phyloP scores from a whole-genome alignment of 176 grass and related monocot genomes.

The Neostapfia colusana region DNA sequence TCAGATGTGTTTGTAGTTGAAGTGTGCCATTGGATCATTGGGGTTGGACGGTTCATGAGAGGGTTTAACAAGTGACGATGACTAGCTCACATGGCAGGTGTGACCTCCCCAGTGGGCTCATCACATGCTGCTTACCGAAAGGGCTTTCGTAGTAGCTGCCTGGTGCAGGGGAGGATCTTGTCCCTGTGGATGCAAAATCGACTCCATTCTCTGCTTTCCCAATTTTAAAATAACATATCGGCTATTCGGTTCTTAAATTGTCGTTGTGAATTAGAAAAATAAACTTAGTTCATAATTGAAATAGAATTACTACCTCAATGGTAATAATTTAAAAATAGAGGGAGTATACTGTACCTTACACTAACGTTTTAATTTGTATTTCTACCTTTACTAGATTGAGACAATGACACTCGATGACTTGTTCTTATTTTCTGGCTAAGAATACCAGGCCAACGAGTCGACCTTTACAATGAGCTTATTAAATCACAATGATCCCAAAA shows the following conservation, averaged over 20 bases:
- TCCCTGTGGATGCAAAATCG: slow-evolving; percentile 38
- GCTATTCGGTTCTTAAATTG: not conserved
- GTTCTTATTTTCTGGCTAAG: not conserved
- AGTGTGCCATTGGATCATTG: slow-evolving; percentile 42
- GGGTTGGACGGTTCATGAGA: slow-evolving; percentile 45
- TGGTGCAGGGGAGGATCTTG: slow-evolving; percentile 42
- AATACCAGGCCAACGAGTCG: not conserved
- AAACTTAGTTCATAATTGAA: too few relatives aligned
- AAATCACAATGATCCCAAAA: slow-evolving; percentile 11
- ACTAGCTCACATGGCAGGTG: slow-evolving; percentile 58
- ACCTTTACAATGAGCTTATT: slow-evolving; percentile 19
- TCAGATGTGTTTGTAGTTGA: slow-evolving; percentile 18
- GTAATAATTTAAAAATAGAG: too few relatives aligned
- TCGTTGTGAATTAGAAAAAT: too few relatives aligned
- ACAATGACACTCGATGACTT: slow-evolving; percentile 4
- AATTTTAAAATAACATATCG: slow-evolving; percentile 10
- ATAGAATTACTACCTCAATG: too few relatives aligned
- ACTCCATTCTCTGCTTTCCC: slow-evolving; percentile 12
- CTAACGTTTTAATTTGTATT: not conserved
- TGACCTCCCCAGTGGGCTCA: slow-evolving; percentile 23
- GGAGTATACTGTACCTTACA: not conserved
- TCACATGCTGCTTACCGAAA: slow-evolving; percentile 40
- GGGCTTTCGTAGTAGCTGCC: slow-evolving; percentile 43
- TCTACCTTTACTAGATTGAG: not conserved
- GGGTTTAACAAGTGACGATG: slow-evolving; percentile 48